A percentile compares a stretch with the other conserved stretches of the same genome.
Evolutionary conservation across 2,329 filamentous ascomycete genomes (phyloP).

Genomic region (Ceratocystis eucalypticola): DNA sequence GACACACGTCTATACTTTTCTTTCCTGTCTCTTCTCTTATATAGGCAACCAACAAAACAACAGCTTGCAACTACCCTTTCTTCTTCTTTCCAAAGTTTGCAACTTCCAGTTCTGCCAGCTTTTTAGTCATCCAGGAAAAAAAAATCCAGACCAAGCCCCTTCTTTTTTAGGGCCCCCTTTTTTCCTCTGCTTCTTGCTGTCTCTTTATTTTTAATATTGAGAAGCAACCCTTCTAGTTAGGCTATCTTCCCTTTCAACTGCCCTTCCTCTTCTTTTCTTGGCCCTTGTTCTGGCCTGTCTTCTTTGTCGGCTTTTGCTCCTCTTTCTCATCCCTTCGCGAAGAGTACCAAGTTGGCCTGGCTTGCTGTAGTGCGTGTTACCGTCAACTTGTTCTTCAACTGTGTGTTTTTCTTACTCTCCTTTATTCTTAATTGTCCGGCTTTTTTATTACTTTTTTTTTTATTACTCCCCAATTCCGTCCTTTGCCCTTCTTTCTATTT

Average conservation of each 20-base stretch:
- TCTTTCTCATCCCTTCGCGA: constrained; percentile 6
- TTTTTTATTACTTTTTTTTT: constrained; percentile 6
- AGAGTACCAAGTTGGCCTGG: constrained; percentile 2
- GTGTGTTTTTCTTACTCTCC: constrained; percentile 9
- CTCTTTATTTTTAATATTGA: constrained; percentile 8
- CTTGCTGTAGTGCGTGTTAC: not conserved
- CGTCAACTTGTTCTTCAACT: not conserved
- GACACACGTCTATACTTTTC: too few relatives aligned
- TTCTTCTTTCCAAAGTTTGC: not conserved
- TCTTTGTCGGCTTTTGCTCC: not conserved
- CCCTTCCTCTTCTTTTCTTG: not conserved
- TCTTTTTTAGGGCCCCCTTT: not conserved
- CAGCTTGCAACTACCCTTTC: not conserved
- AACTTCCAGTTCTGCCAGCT: constrained; percentile 5
- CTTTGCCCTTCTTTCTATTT: constrained; percentile 3
- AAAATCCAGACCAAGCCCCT: not conserved
- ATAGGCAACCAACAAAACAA: not conserved
- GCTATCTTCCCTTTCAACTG: not conserved
- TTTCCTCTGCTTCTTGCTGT: constrained; percentile 13
- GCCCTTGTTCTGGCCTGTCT: not conserved
- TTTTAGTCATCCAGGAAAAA: constrained; percentile 4
- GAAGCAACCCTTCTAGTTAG: not conserved
- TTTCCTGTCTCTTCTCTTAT: not conserved
- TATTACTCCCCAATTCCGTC: constrained; percentile 7
- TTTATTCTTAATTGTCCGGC: constrained; percentile 14